Evolutionary conservation across 768 basidiomycete genomes (phyloP), one percentile per base, ranked within the genome.

Genomic region (Asterophora lycoperdoides): DNA sequence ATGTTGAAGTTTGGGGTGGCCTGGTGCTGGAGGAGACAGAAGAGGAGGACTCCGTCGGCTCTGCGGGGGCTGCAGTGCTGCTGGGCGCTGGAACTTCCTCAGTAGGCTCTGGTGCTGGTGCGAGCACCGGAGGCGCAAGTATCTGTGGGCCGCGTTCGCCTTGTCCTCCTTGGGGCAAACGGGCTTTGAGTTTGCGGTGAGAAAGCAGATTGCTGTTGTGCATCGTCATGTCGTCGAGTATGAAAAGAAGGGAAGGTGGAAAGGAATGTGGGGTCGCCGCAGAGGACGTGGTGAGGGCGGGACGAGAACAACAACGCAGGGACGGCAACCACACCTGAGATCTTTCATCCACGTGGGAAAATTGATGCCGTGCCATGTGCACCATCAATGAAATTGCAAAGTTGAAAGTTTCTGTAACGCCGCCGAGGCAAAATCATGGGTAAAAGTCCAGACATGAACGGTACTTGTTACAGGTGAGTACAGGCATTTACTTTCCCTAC

Each of bases 141-240:
- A 23, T 23, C 23, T 23, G 23, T 6, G 23, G 23, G 23, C 3
- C 23, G 3, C 23, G 3, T 23, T 6, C 23, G 6, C 6, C 23
- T 8, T 41, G 6, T n/a, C 11, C 8, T 23, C 11, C 11, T 7
- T 20, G 14, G 17, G 39, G 11, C 10, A 41, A 44, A 37, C 62
- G 62, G 32, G 58, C 61, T 18, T 53, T 57, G 46, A 66, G 44
- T 40, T 60, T 54, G 32, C 62, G 63, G 48, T 64, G 67, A 20
- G 60, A 56, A 38, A 52, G 47, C 26, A 49, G 53, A 54, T 62
- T 64, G 38, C 62, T 64, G 38, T 65, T 58, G 49, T 66, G 61
- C 15, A 63, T 44, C 44, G 65, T 61, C 65, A 64, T 66, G 54
- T 59, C 48, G n/a, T n/a, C n/a, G n/a, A n/a, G n/a, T n/a, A n/a